Evolutionary conservation across 441 rosid species (phyloP), one percentile per base, ranked within the genome.

Genomic region (Pelargonium myrrhifolium): DNA sequence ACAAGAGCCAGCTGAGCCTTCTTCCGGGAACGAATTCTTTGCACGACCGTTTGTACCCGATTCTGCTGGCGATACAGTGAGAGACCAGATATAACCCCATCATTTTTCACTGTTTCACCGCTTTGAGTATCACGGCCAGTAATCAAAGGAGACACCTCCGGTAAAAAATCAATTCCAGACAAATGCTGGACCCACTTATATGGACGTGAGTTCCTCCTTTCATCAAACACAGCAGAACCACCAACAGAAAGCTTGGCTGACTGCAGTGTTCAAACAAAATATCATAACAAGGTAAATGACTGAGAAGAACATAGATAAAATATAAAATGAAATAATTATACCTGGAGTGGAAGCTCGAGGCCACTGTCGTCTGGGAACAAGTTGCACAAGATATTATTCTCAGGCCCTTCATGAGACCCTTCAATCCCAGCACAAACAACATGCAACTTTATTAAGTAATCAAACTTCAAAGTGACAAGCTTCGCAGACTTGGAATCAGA

Each of bases 151-250:
- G 95, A 78, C 70, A 87, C 85, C 75, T 93, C 98, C 8, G 95
- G 97, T 70, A 90, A 83, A 81, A 90, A 81, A 80, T 85, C 96
- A 56, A 93, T 89, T 78, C 97, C 98, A 0, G 97, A 97, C 81
- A 93, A 82, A 80, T 83, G 92, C 71, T 89, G 97, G 40, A 87
- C 96, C 98, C 98, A 89, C 79, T 87, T 90, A 71, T 84, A 93
- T 60, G 97, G 96, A 67, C 96, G 94, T 49, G 85, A 87, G 72
- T 78, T 78, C 77, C 89, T 87, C 72, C 74, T 85, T 65, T 75
- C 82, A 78, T 85, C 92, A 71, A 90, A 89, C 65, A 72, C 78
- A 42, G 73, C 76, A 65, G 64, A 58, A 62, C 80, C 79, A 9
- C 96, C 88, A 76, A 82, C 81, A 75, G 83, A 74, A 69, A 93